Evolutionary conservation across 495 filamentous ascomycete genomes (phyloP), one percentile per base, ranked within the genome.

Genomic region (Xeromyces bisporus): DNA sequence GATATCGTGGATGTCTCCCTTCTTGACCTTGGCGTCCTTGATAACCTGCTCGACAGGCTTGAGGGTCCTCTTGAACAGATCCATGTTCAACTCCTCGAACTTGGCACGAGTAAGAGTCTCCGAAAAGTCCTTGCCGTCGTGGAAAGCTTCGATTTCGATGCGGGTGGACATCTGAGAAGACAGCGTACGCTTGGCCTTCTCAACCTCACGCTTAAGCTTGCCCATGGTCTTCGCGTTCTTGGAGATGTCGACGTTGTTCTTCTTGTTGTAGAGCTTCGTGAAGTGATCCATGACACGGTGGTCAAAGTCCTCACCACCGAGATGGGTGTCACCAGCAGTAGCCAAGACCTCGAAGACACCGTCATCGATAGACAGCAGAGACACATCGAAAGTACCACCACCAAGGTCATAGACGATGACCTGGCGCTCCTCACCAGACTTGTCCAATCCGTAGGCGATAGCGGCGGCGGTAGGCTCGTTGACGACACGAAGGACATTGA

Each of bases 361-460:
- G 48, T 87, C 66, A 48, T 99, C 91, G 41, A 96, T 91, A 23
- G 86, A 92, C 24, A 99, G 71, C 43, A 99, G 82, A 32, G 87
- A 94, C 29, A 99, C 89, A 89, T 99, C 89, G 59, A 99, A 99
- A 47, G 89, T 96, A 75, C 89, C 89, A 77, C 89, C 89, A 76
- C 89, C 89, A 42, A 97, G 81, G 75, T 97, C 89, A 60, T 91
- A 92, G 45, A 91, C 83, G 45, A 91, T 83, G 50, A 91, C 84
- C 66, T 89, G 82, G 50, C 81, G 77, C 56, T 92, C 83, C 29
- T 73, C 80, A 41, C 71, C 73, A 28, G 69, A 74, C 72, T 87
- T 84, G 59, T 91, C 82, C 44, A 92, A 66, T 56, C 83, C 80
- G 53, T 84, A 84, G 39, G 80, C 80, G 48, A 87, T 80, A 55